Evolutionary conservation across 495 filamentous ascomycete species (phyloP).

Genomic region (Hyaloscypha hepaticicola): DNA sequence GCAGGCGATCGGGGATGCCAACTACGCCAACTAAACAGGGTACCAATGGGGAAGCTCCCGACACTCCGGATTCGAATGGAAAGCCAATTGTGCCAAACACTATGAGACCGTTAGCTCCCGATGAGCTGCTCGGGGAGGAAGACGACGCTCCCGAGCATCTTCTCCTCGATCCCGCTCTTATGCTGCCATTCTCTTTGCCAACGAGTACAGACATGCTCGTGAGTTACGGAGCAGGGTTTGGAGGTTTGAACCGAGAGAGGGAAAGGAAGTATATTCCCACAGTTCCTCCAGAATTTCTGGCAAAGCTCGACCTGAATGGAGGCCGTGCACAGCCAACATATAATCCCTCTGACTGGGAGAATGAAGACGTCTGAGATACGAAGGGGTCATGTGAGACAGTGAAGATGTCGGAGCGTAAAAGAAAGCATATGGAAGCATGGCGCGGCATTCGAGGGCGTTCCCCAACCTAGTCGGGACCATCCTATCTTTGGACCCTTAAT

Average conservation of each 20-base stretch:
- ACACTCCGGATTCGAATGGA: constrained; percentile 38
- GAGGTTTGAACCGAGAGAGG: constrained; percentile 85
- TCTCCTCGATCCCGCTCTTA: constrained; percentile 83
- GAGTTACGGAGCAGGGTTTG: constrained; percentile 91
- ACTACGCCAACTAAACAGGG: constrained; percentile 40
- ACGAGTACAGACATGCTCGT: constrained; percentile 97
- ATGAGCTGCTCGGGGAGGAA: constrained; percentile 27
- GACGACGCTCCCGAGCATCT: constrained; percentile 65
- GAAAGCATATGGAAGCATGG: constrained; percentile 7
- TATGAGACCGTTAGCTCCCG: constrained; percentile 20
- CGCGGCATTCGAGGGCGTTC: constrained; percentile 8
- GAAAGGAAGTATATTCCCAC: constrained; percentile 96
- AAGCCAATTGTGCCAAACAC: constrained; percentile 32
- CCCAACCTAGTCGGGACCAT: neutral
- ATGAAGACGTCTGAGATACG: constrained; percentile 27
- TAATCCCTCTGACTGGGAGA: constrained; percentile 31
- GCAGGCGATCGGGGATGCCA: constrained; percentile 29
- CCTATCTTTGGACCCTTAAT: neutral
- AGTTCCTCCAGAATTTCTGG: constrained; percentile 89
- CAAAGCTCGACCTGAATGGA: constrained; percentile 66
- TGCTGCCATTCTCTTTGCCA: constrained; percentile 91
- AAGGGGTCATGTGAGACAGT: constrained; percentile 3
- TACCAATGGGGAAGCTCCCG: constrained; percentile 33
- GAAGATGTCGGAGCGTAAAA: neutral
- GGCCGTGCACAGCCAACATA: constrained; percentile 25